Evolutionary conservation across 805 yeast genomes (phyloP).

Genomic region (Teunomyces atbi): DNA sequence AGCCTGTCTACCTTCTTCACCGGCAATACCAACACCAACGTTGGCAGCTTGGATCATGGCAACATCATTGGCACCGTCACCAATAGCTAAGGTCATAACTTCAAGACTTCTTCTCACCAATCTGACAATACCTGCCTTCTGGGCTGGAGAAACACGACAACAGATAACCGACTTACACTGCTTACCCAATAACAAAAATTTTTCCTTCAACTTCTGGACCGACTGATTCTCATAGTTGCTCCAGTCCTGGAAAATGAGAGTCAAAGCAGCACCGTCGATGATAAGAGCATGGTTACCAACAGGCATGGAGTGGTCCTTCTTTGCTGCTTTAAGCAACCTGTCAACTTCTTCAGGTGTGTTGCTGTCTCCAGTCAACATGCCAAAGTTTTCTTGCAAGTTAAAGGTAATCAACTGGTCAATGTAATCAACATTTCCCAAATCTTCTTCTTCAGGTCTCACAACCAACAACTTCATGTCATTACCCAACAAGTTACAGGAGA

Average conservation of each 20-base stretch:
- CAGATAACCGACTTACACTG: constrained; percentile 80
- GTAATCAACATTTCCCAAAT: constrained; percentile 33
- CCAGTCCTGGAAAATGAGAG: constrained; percentile 44
- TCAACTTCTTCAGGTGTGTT: constrained; percentile 31
- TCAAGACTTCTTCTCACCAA: constrained; percentile 70
- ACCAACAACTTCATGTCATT: constrained; percentile 75
- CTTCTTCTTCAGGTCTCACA: constrained; percentile 47
- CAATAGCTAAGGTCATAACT: constrained; percentile 85
- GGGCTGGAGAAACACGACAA: constrained; percentile 87
- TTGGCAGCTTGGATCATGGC: constrained; percentile 90
- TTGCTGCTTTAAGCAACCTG: constrained; percentile 46
- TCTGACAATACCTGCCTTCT: constrained; percentile 79
- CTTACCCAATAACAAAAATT: constrained; percentile 69
- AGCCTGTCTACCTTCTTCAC: constrained; percentile 89
- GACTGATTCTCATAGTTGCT: constrained; percentile 37
- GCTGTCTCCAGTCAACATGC: constrained; percentile 23
- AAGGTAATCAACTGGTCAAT: constrained; percentile 42
- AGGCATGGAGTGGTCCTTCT: constrained; percentile 64
- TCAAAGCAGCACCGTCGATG: constrained; percentile 78
- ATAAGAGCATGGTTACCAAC: constrained; percentile 64
- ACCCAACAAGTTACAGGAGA: constrained; percentile 74
- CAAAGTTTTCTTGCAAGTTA: constrained; percentile 49
- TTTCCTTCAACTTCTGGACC: constrained; percentile 23
- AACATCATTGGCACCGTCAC: constrained; percentile 88
- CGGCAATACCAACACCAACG: constrained; percentile 87